phyloP scores from a whole-genome alignment of 139 green algal species.

The Picochlorum sp. region DNA sequence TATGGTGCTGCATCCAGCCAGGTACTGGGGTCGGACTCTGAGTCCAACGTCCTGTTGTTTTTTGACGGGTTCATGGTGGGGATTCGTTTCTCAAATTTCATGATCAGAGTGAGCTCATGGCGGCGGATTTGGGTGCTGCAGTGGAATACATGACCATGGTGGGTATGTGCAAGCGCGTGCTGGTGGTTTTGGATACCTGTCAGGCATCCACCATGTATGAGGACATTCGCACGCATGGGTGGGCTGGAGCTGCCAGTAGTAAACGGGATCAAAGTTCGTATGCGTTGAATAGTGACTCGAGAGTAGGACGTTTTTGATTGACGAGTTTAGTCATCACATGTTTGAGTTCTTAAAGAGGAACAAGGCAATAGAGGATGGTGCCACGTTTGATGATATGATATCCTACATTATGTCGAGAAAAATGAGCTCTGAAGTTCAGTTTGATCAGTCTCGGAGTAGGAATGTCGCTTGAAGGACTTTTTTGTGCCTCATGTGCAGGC shows the following conservation, averaged over 20 bases:
- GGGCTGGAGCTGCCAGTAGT: constrained; percentile 55
- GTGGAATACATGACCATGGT: constrained; percentile 32
- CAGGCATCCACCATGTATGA: constrained; percentile 65
- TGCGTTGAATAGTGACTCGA: constrained; percentile 12
- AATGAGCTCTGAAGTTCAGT: not conserved
- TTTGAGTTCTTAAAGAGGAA: constrained; percentile 3
- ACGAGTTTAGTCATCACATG: constrained; percentile 20
- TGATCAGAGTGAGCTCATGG: constrained; percentile 59
- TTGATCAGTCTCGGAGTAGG: not conserved
- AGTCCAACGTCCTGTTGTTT: constrained; percentile 83
- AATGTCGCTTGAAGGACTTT: not conserved
- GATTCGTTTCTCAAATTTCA: constrained; percentile 98
- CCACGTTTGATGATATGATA: not conserved
- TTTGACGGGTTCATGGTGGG: constrained; percentile 75
- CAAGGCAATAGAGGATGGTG: not conserved
- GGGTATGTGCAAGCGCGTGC: constrained; percentile 69
- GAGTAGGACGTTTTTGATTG: constrained; percentile 16
- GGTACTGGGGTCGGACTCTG: constrained; percentile 58
- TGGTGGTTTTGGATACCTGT: constrained; percentile 92
- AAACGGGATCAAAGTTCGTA: constrained; percentile 34
- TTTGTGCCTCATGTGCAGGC: too few relatives aligned
- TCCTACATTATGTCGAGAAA: not conserved
- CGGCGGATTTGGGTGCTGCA: constrained; percentile 43
- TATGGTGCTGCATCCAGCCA: constrained; percentile 41
- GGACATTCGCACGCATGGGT: constrained; percentile 37